Evolutionary conservation across 257 asterid genomes (phyloP).

Genomic region (Rubia yunnanensis): DNA sequence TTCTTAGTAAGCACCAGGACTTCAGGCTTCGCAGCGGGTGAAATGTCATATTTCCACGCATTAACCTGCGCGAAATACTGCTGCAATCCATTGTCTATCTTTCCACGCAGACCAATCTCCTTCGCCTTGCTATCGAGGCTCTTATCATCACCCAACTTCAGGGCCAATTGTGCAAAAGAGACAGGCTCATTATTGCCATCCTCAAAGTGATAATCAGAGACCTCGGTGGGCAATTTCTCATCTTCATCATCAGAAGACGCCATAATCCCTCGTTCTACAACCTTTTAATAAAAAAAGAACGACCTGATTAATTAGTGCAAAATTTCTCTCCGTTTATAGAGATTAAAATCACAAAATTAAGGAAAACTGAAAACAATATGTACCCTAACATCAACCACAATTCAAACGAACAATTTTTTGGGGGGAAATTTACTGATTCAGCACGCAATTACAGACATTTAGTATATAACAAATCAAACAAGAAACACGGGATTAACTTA

Average conservation of each 20-base stretch:
- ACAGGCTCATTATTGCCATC: slow-evolving; percentile 32
- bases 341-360: too few species aligned
- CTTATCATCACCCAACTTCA: slow-evolving; percentile 38
- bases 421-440: too few species aligned
- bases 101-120: slow-evolving; percentile 47
- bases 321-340: not conserved
- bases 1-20: slow-evolving; percentile 52
- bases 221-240: slow-evolving; percentile 29
- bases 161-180: slow-evolving; percentile 49
- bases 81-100: slow-evolving; percentile 57
- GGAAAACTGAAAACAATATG: too few species aligned
- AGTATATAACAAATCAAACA: too few species aligned
- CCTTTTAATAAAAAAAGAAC: not conserved
- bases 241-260: slow-evolving; percentile 73
- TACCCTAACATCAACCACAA: too few species aligned
- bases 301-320: not conserved
- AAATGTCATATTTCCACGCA: slow-evolving; percentile 70
- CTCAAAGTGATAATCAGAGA: slow-evolving; percentile 48
- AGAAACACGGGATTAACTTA: too few species aligned
- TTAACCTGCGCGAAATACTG: slow-evolving; percentile 50
- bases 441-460: too few species aligned
- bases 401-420: too few species aligned
- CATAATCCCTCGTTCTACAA: slow-evolving; percentile 21
- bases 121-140: slow-evolving; percentile 17
- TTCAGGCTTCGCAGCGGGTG: slow-evolving; percentile 39